A percentile compares a stretch with the other conserved stretches of the same genome.
Conservation (phyloP, 1,284 basidiomycete species). For the Apiotrichum laibachii region DNA sequence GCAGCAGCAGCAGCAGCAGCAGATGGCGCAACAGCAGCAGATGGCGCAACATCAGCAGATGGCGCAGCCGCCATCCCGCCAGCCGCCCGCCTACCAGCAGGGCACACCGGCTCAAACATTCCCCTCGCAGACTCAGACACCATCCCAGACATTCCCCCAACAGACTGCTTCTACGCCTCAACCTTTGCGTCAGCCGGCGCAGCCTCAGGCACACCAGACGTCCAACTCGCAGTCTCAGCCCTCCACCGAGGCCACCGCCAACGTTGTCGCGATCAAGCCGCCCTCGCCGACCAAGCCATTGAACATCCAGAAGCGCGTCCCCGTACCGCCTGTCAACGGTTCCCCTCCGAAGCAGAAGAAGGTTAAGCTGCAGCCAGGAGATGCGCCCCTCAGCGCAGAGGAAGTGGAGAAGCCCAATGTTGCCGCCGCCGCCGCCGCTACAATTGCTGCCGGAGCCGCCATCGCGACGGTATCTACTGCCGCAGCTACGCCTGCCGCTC, state of each 20-base stretch:
- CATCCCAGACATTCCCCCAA: not conserved
- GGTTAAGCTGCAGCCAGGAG: no score
- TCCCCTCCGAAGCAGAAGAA: not conserved
- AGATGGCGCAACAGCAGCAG: not conserved
- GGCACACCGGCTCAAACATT: not conserved
- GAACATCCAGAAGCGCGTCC: constrained; percentile 6
- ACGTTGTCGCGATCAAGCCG: not conserved
- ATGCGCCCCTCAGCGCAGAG: not conserved
- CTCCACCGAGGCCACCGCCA: not conserved
- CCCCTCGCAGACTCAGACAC: not conserved
- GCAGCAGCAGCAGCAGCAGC: not conserved
- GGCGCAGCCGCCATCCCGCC: not conserved
- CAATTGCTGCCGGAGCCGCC: not conserved
- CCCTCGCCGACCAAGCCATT: constrained; percentile 5
- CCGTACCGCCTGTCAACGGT: not conserved
- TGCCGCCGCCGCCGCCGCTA: not conserved
- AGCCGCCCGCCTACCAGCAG: not conserved
- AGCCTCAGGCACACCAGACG: not conserved
- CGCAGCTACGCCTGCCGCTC: no score
- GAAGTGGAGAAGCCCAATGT: not conserved
- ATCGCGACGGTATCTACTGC: not conserved
- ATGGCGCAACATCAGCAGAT: no score
- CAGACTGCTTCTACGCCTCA: not conserved
- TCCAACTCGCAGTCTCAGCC: no score
- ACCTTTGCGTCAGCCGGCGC: not conserved